Percentiles rank a stretch among this genome's conserved stretches.
phyloP scores from a whole-genome alignment of 1,139 yeast genomes.

The Blastobotrys illinoisensis region DNA sequence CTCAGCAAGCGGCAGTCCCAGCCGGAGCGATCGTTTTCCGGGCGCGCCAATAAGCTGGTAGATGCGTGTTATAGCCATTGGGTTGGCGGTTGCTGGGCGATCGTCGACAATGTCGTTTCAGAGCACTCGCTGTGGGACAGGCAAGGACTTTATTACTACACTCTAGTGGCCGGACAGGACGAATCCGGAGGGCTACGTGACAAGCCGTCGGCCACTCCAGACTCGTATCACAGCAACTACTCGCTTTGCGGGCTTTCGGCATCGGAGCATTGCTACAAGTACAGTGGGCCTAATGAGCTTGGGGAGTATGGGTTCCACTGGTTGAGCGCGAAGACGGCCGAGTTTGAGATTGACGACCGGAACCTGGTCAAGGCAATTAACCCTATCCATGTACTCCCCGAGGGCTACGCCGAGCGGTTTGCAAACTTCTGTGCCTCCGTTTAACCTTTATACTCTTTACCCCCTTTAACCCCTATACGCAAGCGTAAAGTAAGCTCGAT shows the following conservation, averaged over 20 bases:
- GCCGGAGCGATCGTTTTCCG: slow-evolving; percentile 81
- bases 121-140: slow-evolving; percentile 51
- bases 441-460: slow-evolving; percentile 23
- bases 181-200: slow-evolving; percentile 75
- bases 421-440: neutral
- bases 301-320: slow-evolving; percentile 30
- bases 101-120: slow-evolving; percentile 34
- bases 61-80: slow-evolving; percentile 97
- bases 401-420: slow-evolving; percentile 29
- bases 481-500: too few species aligned
- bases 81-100: slow-evolving; percentile 77
- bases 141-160: slow-evolving; percentile 58
- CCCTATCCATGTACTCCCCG: slow-evolving; percentile 65
- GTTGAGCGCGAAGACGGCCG: slow-evolving; percentile 17
- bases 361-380: slow-evolving; percentile 39
- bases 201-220: slow-evolving; percentile 78
- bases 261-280: slow-evolving; percentile 49
- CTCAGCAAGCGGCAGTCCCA: slow-evolving; percentile 58
- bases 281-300: slow-evolving; percentile 22
- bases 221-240: slow-evolving; percentile 89
- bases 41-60: slow-evolving; percentile 87
- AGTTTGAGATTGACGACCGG: slow-evolving; percentile 15
- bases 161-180: slow-evolving; percentile 69
- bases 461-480: neutral
- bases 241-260: slow-evolving; percentile 70